Percentiles rank a stretch among this genome's conserved stretches.
These are phyloP conservation scores for Quercus tomentella DNA, from an alignment of 331 rosid genomes.

Conservation along the genomic window DNA sequence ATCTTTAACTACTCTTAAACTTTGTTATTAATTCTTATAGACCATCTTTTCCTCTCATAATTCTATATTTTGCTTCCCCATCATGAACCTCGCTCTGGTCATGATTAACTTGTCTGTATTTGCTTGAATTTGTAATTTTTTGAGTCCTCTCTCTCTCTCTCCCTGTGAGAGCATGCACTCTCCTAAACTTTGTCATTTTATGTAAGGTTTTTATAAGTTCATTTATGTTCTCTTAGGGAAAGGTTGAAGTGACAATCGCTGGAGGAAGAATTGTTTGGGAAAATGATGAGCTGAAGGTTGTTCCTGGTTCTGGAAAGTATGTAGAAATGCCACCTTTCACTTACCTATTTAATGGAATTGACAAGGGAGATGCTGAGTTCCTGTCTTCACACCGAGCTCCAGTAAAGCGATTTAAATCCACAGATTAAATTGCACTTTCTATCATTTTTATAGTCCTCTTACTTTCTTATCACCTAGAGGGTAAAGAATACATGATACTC, in stretches of 20 bases:
- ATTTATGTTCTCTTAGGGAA: conserved; percentile 51
- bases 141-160: background rate
- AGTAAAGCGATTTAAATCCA: conserved; percentile 48
- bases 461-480: background rate
- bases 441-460: background rate
- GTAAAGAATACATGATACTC: background rate
- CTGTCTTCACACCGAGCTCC: conserved; percentile 81
- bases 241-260: conserved; percentile 85
- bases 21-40: background rate
- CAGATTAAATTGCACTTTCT: conserved; percentile 12
- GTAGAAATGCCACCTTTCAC: conserved; percentile 63
- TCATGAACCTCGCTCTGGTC: background rate
- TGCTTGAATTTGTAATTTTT: background rate
- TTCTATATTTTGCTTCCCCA: too few species aligned
- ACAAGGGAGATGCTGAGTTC: conserved; percentile 57
- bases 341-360: conserved; percentile 67
- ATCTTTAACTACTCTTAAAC: background rate
- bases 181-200: background rate
- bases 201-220: background rate
- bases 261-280: conserved; percentile 95
- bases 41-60: background rate
- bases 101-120: background rate
- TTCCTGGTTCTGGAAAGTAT: conserved; percentile 81
- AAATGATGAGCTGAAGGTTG: conserved; percentile 68
- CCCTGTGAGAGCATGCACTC: background rate